Evolutionary conservation across 805 yeast species (phyloP), one percentile per base, ranked within the genome.

Genomic region (Myxozyma monticola): DNA sequence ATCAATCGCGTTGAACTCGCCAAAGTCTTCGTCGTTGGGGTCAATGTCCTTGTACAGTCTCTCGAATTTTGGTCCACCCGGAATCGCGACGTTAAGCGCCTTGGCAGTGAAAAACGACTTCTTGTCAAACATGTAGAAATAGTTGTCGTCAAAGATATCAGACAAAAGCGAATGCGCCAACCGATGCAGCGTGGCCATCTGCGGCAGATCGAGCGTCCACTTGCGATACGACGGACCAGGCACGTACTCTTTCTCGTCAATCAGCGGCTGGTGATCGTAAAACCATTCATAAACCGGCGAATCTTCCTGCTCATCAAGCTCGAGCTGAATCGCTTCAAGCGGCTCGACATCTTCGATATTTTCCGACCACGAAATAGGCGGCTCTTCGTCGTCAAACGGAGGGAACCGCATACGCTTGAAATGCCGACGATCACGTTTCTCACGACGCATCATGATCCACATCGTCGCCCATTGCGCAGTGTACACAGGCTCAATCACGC

Each of bases 321-420:
- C 84, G 54, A 85, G 63, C 54, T 74, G 79, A 20, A 90, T 78
- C 0, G 91, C 75, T n/a, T 84, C 91, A 4, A 79, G 75, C 0
- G 88, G 83, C 42, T 85, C 90, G 0, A 82, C 70, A 14, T 80
- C 84, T 54, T 86, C 84, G 12, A 89, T 71, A 61, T 85, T 84
- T 48, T 88, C 95, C n/a, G 81, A 62, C 82, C 87, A 93, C 49
- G 83, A 79, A 28, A 90, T 64, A 0, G 96, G 95, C 0, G 96
- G 96, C 66, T 91, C 98, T 67, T 93, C 99, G 65, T 93, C 99
- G 67, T 93, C 99, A 69, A 91, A 89, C 0, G 95, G 90, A 1
- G 99, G 99, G 60, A 93, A 86, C 49, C 88, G 77, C 87, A 93
- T 83, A 59, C 99, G 78, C 62, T 88, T 85, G 69, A 93, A 91